phyloP scores from a whole-genome alignment of 371 early-diverging fungal genomes.

The Circinella minor region DNA sequence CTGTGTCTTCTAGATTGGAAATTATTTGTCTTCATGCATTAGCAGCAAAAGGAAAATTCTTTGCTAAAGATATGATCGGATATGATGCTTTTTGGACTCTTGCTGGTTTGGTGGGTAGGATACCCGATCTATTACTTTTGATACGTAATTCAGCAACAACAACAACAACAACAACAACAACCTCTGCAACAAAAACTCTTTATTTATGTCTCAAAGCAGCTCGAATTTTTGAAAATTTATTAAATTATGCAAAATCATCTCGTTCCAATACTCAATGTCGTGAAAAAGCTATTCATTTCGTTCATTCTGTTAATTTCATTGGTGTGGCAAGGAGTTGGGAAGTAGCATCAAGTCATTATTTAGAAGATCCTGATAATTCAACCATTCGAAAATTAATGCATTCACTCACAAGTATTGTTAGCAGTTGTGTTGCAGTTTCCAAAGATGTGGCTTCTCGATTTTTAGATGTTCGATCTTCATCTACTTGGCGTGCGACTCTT shows the following conservation, averaged over 20 bases:
- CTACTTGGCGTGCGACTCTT: conserved; percentile 13
- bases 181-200: neutral
- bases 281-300: neutral
- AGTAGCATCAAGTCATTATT: neutral
- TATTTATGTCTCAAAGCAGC: conserved; percentile 8
- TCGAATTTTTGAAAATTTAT: conserved; percentile 13
- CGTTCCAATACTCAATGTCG: neutral
- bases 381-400: conserved; percentile 9
- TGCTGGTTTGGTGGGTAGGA: neutral
- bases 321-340: conserved; percentile 7
- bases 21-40: conserved; percentile 11
- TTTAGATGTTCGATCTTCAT: neutral
- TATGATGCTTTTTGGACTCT: conserved; percentile 15
- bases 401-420: conserved; percentile 19
- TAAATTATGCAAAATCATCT: conserved; percentile 4
- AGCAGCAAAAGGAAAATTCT: conserved; percentile 12
- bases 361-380: neutral
- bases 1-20: neutral
- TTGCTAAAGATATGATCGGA: conserved; percentile 13
- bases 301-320: conserved; percentile 6
- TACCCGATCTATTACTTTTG: neutral
- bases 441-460: neutral
- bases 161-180: neutral
- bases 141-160: neutral
- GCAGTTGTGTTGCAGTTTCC: conserved; percentile 7